These are phyloP conservation scores for Ogataea angusta DNA, from an alignment of 805 yeast genomes.

Conservation along the genomic window DNA sequence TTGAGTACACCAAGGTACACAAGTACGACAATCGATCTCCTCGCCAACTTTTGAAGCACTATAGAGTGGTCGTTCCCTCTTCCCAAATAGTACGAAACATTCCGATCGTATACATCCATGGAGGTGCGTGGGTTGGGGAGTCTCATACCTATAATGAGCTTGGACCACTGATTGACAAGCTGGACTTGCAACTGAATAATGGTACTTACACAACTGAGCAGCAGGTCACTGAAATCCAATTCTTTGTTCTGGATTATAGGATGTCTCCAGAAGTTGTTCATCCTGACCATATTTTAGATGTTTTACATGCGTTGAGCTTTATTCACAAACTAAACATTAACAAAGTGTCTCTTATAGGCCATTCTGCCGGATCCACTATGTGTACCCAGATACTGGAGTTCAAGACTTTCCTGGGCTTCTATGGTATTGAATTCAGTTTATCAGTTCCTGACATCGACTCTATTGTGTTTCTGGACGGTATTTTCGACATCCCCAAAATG, in stretches of 20 bases:
- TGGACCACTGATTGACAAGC: slow-evolving; percentile 29
- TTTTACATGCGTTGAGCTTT: slow-evolving; percentile 38
- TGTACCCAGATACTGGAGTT: slow-evolving; percentile 48
- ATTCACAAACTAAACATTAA: slow-evolving; percentile 24
- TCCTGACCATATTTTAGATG: slow-evolving; percentile 62
- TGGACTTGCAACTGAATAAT: slow-evolving; percentile 17
- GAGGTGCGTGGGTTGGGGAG: slow-evolving; percentile 87
- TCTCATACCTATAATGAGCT: slow-evolving; percentile 58
- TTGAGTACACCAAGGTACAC: slow-evolving; percentile 3
- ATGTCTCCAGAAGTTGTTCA: slow-evolving; percentile 59
- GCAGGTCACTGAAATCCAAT: slow-evolving; percentile 5
- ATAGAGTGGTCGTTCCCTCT: slow-evolving; percentile 7
- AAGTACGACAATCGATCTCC: slow-evolving; percentile 12
- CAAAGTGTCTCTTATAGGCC: slow-evolving; percentile 52
- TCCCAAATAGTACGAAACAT: neutral
- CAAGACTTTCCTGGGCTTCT: slow-evolving; percentile 8
- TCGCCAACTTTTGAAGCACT: slow-evolving; percentile 21
- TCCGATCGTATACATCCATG: slow-evolving; percentile 62
- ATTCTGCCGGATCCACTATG: slow-evolving; percentile 78
- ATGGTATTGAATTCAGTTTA: slow-evolving; percentile 8
- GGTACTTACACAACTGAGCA: neutral
- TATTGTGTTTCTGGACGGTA: slow-evolving; percentile 61
- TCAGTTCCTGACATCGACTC: slow-evolving; percentile 21
- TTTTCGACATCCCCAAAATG: slow-evolving; percentile 51
- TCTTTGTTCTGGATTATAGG: slow-evolving; percentile 58